Percentiles rank a stretch among this genome's conserved stretches.
Evolutionary conservation across 73 alveolate species (phyloP).

Genomic region (Symbiodinium pilosum): DNA sequence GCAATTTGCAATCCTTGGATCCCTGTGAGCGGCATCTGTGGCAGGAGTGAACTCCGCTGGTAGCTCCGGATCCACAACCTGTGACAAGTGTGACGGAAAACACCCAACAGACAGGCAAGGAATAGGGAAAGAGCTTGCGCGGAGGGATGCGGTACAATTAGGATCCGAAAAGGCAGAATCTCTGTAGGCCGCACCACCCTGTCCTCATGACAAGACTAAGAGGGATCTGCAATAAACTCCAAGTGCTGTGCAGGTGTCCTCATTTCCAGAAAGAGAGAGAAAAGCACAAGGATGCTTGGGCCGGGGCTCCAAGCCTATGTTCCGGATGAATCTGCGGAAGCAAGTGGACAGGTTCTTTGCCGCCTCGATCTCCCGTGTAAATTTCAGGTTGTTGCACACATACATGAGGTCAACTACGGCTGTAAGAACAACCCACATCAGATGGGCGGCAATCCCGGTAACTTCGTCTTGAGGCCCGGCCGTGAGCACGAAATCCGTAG

Average conservation of each 20-base stretch:
- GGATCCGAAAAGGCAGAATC: too few species aligned
- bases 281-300: constrained; percentile 81
- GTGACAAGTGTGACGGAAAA: constrained; percentile 72
- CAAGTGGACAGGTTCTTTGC: neutral
- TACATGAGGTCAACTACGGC: constrained; percentile 84
- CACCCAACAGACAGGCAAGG: constrained; percentile 34
- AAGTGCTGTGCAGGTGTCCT: constrained; percentile 19
- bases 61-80: constrained; percentile 65
- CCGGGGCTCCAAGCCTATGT: neutral
- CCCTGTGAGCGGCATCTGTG: neutral
- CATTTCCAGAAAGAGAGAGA: constrained; percentile 65
- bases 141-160: too few species aligned
- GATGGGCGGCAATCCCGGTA: constrained; percentile 80
- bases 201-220: too few species aligned
- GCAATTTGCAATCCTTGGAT: neutral
- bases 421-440: constrained; percentile 85
- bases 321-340: neutral
- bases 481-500: neutral
- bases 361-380: too few species aligned
- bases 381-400: too few species aligned
- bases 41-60: constrained; percentile 45
- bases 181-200: too few species aligned
- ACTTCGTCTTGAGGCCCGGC: constrained; percentile 48
- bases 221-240: too few species aligned
- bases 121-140: too few species aligned